Evolutionary conservation across 768 basidiomycete species (phyloP), one percentile per base, ranked within the genome.

Genomic region (Lanmaoa rubissima): DNA sequence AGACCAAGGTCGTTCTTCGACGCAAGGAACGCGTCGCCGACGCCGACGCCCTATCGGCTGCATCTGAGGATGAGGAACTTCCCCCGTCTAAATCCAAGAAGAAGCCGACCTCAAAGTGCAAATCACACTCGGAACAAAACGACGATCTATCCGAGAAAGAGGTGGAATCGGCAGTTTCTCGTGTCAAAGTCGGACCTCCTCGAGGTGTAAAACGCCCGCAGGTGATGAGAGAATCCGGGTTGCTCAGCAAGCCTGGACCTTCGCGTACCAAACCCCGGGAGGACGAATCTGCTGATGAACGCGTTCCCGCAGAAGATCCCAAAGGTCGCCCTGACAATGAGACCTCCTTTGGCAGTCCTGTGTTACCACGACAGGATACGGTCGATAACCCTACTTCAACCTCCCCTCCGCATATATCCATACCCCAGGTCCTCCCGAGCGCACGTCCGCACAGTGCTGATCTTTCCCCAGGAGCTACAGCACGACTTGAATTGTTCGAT

Each of bases 401-500:
- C 5, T 14, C 45, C 2, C 39, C 56, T 17, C 4, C 9, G 2
- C 66, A 17, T 21, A 50, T 57, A 49, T 41, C 57, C 17, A 57
- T 54, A 35, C 60, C 66, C 10, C 35, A 16, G 12, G 28, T 34
- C 5, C 1, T n/a, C 9, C 45, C 28, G 47, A 47, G 14, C 24
- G 6, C 26, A 41, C 46, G 38, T 12, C 43, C 16, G 16, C 47
- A 11, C 16, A 62, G 35, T 16, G 62, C 64, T 12, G 43, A 49
- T 14, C 63, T 73, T 19, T 73, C 70, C 35, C 70, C 70, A 5
- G 58, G 68, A 31, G 54, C 72, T 6, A 51, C 16, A 31, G 65
- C 65, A 16, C 68, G 70, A 44, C 66, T 72, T 1, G 54, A 72
- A 5, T 39, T 72, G 12, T 72, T 72, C 42, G 70, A 72, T 48